These are phyloP conservation scores for Geranomyces variabilis DNA, from an alignment of 192 early-diverging fungal species.

Conservation along the genomic window DNA sequence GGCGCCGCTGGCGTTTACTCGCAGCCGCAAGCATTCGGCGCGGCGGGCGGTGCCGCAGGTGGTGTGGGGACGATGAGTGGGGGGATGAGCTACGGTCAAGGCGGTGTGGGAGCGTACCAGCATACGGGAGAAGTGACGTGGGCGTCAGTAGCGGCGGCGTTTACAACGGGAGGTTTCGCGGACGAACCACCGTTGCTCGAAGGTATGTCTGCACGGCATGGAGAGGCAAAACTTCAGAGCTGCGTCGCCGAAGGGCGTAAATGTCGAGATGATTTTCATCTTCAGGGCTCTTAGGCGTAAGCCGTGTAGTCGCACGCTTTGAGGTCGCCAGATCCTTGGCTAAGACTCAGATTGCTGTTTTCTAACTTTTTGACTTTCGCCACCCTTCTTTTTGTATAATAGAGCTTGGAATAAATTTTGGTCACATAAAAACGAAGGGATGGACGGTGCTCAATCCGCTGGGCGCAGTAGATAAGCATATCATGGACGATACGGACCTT, in stretches of 20 bases:
- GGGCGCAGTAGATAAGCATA: conserved; percentile 58
- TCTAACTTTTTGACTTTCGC: no score
- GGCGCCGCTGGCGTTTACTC: neutral
- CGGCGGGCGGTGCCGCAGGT: neutral
- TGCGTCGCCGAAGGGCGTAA: no score
- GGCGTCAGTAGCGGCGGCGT: conserved; percentile 68
- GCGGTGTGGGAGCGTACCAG: neutral
- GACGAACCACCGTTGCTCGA: conserved; percentile 94
- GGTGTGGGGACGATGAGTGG: no score
- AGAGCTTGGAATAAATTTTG: conserved; percentile 95
- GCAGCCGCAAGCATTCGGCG: conserved; percentile 1
- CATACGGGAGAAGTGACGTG: conserved; percentile 28
- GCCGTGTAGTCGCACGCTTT: no score
- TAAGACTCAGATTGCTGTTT: no score
- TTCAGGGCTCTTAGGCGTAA: no score
- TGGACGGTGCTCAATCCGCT: conserved; percentile 87
- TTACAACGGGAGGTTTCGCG: conserved; percentile 88
- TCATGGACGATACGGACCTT: conserved; percentile 96
- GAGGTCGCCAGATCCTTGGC: no score
- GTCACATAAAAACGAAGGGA: conserved; percentile 85
- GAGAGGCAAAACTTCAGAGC: no score
- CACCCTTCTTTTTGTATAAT: neutral
- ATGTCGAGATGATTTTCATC: no score
- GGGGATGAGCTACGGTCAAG: no score
- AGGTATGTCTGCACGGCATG: conserved; percentile 46